Evolutionary conservation across 108 stramenopile genomes (phyloP).

Genomic region (Nannochloropsis gaditana): DNA sequence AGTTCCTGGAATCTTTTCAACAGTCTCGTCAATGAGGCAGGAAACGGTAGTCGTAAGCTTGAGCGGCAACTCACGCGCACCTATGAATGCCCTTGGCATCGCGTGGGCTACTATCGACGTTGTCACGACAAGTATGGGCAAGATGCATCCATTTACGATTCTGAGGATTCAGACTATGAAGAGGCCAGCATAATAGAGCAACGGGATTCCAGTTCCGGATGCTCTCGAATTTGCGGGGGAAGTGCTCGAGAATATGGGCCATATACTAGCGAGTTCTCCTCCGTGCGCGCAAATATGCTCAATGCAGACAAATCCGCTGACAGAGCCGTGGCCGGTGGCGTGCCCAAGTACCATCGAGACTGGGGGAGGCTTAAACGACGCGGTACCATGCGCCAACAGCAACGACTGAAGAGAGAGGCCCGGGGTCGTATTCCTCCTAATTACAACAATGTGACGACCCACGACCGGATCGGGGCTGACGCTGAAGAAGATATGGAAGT

Average conservation of each 20-base stretch:
- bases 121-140: background rate
- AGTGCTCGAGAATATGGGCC: background rate
- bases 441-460: too few species aligned
- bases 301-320: background rate
- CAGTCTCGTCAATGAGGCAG: background rate
- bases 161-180: conserved; percentile 4
- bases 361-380: conserved; percentile 4
- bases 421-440: background rate
- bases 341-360: background rate
- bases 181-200: background rate
- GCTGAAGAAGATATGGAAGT: background rate
- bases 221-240: too few species aligned
- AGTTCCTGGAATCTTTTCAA: background rate
- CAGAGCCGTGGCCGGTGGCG: background rate
- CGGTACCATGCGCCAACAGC: background rate
- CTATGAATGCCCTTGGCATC: conserved; percentile 19
- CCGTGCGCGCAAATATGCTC: background rate
- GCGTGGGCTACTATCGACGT: background rate
- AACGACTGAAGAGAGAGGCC: background rate
- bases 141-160: background rate
- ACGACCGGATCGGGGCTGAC: background rate
- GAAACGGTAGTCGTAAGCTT: background rate
- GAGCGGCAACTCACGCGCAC: background rate
- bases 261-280: background rate
- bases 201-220: too few species aligned